Conservation (phyloP, 2,329 filamentous ascomycete genomes). For the Ilyonectria mors-panacis region DNA sequence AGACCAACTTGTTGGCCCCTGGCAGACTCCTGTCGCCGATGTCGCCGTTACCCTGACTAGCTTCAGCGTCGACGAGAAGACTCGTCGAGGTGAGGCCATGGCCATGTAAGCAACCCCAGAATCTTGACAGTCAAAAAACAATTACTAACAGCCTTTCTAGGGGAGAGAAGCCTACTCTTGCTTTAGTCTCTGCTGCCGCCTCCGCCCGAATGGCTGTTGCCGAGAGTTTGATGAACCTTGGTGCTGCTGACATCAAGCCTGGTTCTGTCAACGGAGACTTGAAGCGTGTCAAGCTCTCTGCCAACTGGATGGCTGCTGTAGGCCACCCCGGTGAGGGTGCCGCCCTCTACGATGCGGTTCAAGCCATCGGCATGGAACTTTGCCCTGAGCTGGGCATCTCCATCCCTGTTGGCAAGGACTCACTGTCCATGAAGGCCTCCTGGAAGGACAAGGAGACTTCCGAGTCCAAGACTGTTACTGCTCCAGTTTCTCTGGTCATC, state of each 20-base stretch:
- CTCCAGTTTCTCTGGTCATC: slow-evolving; percentile 91
- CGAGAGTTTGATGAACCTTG: slow-evolving; percentile 93
- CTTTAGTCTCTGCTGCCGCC: slow-evolving; percentile 89
- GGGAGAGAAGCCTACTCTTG: slow-evolving; percentile 90
- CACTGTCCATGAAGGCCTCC: slow-evolving; percentile 98
- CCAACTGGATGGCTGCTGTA: slow-evolving; percentile 99
- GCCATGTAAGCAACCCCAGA: slow-evolving; percentile 70
- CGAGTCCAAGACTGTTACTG: slow-evolving; percentile 86
- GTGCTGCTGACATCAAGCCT: slow-evolving; percentile 76
- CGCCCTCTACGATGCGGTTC: slow-evolving; percentile 91
- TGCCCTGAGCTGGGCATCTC: slow-evolving; percentile 92
- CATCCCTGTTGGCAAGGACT: slow-evolving; percentile 98
- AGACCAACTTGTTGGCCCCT: slow-evolving; percentile 96
- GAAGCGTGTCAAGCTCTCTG: slow-evolving; percentile 86
- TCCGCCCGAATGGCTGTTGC: slow-evolving; percentile 97
- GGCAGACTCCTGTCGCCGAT: slow-evolving; percentile 95
- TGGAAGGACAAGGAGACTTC: slow-evolving; percentile 82
- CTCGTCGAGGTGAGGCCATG: slow-evolving; percentile 94
- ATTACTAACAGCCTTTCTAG: slow-evolving; percentile 12
- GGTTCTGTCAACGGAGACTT: slow-evolving; percentile 70
- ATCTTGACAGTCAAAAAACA: not conserved
- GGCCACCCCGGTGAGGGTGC: slow-evolving; percentile 94
- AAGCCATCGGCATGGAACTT: slow-evolving; percentile 92
- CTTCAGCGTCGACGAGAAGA: slow-evolving; percentile 75
- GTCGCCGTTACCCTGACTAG: slow-evolving; percentile 93